Evolutionary conservation across 192 early-diverging fungal species (phyloP).

Genomic region (Coemansia guatemalensis): DNA sequence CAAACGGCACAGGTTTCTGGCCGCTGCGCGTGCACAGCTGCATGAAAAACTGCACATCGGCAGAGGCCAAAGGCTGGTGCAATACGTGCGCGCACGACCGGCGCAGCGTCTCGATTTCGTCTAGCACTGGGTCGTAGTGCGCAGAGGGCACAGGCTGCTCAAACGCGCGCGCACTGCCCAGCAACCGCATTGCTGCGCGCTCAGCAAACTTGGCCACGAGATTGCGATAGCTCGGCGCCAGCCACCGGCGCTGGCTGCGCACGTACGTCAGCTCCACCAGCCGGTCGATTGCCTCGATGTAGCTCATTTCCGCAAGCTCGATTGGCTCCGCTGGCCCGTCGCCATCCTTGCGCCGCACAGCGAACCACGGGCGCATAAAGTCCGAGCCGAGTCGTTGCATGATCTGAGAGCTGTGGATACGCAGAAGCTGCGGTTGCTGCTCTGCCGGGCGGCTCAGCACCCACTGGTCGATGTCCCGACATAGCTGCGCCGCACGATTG

Average conservation of each 20-base stretch:
- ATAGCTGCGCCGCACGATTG: slow-evolving; percentile 83
- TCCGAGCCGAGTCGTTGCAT: slow-evolving; percentile 82
- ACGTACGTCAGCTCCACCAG: slow-evolving; percentile 79
- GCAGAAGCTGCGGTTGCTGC: slow-evolving; percentile 71
- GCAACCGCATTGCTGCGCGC: slow-evolving; percentile 69
- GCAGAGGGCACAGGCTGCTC: not conserved
- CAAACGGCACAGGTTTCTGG: slow-evolving; percentile 88
- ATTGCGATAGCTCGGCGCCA: slow-evolving; percentile 72
- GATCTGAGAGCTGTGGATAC: slow-evolving; percentile 81
- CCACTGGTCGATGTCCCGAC: slow-evolving; percentile 85
- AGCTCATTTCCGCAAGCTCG: slow-evolving; percentile 92
- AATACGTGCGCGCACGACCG: slow-evolving; percentile 25
- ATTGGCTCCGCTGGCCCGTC: slow-evolving; percentile 53
- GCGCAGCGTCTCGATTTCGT: slow-evolving; percentile 71
- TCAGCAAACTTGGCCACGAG: slow-evolving; percentile 73
- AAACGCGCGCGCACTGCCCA: slow-evolving; percentile 66
- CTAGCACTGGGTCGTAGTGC: slow-evolving; percentile 34
- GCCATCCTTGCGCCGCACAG: slow-evolving; percentile 67
- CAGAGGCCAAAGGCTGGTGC: slow-evolving; percentile 26
- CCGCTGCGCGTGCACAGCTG: slow-evolving; percentile 52
- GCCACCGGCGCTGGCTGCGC: slow-evolving; percentile 73
- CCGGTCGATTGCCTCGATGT: slow-evolving; percentile 78
- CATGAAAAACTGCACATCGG: slow-evolving; percentile 33
- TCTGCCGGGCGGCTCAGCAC: slow-evolving; percentile 82
- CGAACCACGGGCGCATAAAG: slow-evolving; percentile 96